Conservation (phyloP, 306 rosid genomes). For the Sicyos edulis region DNA sequence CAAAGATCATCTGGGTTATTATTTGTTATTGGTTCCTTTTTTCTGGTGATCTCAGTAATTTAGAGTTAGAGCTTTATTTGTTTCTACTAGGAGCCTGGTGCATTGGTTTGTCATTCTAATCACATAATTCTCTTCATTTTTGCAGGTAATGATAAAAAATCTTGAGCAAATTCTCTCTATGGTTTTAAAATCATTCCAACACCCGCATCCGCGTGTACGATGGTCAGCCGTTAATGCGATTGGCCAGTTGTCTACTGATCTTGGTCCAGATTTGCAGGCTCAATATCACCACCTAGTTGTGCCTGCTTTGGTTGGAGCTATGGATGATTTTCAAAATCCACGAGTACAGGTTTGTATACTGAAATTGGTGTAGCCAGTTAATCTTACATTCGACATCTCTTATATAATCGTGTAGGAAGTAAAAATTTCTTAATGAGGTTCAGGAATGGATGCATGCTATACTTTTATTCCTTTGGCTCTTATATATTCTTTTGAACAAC, state of each 20-base stretch:
- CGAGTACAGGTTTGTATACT: constrained; percentile 73
- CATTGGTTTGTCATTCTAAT: neutral
- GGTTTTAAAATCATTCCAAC: constrained; percentile 90
- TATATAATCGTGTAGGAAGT: too few relatives aligned
- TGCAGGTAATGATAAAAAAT: constrained; percentile 83
- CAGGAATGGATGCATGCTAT: neutral
- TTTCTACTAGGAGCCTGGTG: neutral
- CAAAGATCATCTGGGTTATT: neutral
- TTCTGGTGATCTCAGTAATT: too few relatives aligned
- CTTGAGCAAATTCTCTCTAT: constrained; percentile 95
- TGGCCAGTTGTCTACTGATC: constrained; percentile 90
- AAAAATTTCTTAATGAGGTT: neutral
- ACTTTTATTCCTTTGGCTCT: neutral
- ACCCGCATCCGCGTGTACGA: constrained; percentile 95
- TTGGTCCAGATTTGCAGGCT: constrained; percentile 95
- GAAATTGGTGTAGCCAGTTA: too few relatives aligned
- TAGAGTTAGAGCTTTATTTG: neutral
- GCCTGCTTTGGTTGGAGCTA: constrained; percentile 81
- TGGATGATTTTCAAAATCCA: constrained; percentile 97
- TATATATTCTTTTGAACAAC: neutral
- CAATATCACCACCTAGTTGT: constrained; percentile 76
- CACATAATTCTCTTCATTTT: neutral
- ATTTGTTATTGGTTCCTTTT: neutral
- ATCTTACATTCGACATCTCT: too few relatives aligned
- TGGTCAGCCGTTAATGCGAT: constrained; percentile 99